Percentiles rank a stretch among this genome's conserved stretches.
Conservation (phyloP, 139 green algal species). For the Closterium sp. region DNA sequence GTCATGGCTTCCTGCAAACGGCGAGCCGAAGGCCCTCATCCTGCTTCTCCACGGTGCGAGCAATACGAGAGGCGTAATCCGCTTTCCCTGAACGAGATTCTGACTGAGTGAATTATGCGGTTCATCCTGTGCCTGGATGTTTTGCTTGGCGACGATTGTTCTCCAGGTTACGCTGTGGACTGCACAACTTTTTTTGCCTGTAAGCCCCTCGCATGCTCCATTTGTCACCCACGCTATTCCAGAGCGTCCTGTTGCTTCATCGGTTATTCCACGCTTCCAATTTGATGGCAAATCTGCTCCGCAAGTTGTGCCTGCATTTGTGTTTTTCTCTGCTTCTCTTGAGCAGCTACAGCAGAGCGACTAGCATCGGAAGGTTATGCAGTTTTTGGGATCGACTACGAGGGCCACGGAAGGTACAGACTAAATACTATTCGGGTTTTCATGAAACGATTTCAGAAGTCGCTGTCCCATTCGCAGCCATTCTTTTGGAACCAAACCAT, state of each 20-base stretch:
- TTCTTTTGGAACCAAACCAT: not conserved
- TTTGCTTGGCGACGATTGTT: not conserved
- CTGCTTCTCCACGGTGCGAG: not conserved
- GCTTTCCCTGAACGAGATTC: not conserved
- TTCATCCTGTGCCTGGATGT: not conserved
- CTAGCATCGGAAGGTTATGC: slow-evolving; percentile 39
- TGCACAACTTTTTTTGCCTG: not conserved
- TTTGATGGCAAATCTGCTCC: not conserved
- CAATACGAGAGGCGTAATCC: not conserved
- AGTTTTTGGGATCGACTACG: slow-evolving; percentile 45
- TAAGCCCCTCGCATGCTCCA: not conserved
- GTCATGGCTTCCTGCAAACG: slow-evolving; percentile 2
- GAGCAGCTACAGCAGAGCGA: slow-evolving; percentile 21
- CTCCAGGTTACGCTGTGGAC: not conserved
- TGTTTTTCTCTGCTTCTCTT: not conserved
- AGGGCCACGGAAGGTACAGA: slow-evolving; percentile 32
- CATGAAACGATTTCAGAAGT: not conserved
- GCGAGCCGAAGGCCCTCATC: slow-evolving; percentile 9
- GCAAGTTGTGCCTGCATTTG: not conserved
- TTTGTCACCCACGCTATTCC: not conserved
- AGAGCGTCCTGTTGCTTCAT: not conserved
- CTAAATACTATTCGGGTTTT: not conserved
- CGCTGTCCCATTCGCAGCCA: not conserved
- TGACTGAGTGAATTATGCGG: not conserved
- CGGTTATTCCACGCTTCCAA: not conserved